A percentile compares a stretch with the other conserved stretches of the same genome.
Conservation (phyloP, 2,329 filamentous ascomycete genomes). For the Diaporthe vaccinii region DNA sequence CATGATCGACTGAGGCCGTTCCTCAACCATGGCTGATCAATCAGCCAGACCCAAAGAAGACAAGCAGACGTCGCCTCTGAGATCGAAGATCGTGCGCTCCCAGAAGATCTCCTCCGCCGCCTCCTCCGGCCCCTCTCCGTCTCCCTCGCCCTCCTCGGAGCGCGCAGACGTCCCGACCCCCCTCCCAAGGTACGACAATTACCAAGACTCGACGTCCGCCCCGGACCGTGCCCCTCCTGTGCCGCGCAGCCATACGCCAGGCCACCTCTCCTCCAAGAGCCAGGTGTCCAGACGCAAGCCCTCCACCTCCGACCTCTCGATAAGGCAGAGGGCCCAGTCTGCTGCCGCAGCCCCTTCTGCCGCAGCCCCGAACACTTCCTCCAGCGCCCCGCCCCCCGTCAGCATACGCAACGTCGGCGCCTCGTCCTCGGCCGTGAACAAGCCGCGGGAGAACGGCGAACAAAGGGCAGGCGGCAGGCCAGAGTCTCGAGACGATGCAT, state of each 20-base stretch:
- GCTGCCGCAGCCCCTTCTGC: constrained; percentile 55
- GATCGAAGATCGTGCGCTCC: constrained; percentile 63
- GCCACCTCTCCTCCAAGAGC: constrained; percentile 71
- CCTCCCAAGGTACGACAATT: constrained; percentile 44
- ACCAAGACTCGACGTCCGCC: constrained; percentile 49
- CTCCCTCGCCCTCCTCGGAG: constrained; percentile 27
- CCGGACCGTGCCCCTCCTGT: constrained; percentile 55
- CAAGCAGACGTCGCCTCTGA: constrained; percentile 53
- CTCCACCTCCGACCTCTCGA: constrained; percentile 60
- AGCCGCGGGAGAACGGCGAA: constrained; percentile 42
- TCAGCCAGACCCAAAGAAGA: constrained; percentile 48
- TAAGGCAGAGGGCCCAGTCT: constrained; percentile 64
- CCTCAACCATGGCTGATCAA: constrained; percentile 58
- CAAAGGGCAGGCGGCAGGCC: constrained; percentile 45
- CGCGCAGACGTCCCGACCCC: constrained; percentile 27
- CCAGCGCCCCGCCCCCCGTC: constrained; percentile 37
- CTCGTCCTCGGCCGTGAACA: constrained; percentile 34
- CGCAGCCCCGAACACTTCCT: constrained; percentile 45
- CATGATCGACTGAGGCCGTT: constrained; percentile 46
- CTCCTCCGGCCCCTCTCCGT: constrained; percentile 49
- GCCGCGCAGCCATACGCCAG: constrained; percentile 72
- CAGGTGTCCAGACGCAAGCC: constrained; percentile 64
- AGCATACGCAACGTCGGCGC: constrained; percentile 36
- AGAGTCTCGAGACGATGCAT: constrained; percentile 46
- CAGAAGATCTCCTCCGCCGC: constrained; percentile 63